phyloP scores from a whole-genome alignment of 495 filamentous ascomycete species.

The Penicillium subrubescens region DNA sequence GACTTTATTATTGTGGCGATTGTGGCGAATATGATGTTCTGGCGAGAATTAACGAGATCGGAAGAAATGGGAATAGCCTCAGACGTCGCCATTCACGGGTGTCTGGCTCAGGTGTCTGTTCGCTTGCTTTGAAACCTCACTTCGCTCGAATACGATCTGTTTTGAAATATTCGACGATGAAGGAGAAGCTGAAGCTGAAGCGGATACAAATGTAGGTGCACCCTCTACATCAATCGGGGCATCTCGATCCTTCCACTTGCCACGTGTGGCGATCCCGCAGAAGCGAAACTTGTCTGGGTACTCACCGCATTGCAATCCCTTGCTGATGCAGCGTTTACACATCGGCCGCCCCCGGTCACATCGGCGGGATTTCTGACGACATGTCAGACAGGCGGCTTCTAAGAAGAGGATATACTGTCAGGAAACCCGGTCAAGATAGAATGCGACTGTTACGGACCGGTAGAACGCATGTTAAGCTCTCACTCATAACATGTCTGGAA shows the following conservation, averaged over 20 bases:
- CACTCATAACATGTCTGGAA: background rate
- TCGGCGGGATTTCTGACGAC: conserved; percentile 25
- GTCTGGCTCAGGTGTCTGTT: too few relatives aligned
- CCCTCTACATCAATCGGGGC: background rate
- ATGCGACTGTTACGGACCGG: background rate
- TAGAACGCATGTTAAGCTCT: background rate
- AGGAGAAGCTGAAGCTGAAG: too few relatives aligned
- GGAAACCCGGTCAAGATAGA: background rate
- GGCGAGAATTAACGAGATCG: too few relatives aligned
- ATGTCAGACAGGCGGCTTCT: conserved; percentile 28
- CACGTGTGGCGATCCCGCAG: conserved; percentile 40
- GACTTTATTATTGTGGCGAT: background rate
- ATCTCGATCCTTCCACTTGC: conserved; percentile 37
- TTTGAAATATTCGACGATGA: background rate
- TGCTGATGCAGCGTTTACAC: conserved; percentile 24
- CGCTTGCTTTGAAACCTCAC: background rate
- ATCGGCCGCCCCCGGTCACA: conserved; percentile 25
- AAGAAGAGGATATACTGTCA: background rate
- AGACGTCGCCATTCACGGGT: too few relatives aligned
- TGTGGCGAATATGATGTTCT: too few relatives aligned
- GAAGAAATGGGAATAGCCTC: too few relatives aligned
- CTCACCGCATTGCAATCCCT: conserved; percentile 31
- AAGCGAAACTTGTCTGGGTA: conserved; percentile 47
- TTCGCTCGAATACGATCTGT: background rate
- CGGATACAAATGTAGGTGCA: background rate